Evolutionary conservation across 805 yeast species (phyloP).

Genomic region (Blastobotrys terrestris): DNA sequence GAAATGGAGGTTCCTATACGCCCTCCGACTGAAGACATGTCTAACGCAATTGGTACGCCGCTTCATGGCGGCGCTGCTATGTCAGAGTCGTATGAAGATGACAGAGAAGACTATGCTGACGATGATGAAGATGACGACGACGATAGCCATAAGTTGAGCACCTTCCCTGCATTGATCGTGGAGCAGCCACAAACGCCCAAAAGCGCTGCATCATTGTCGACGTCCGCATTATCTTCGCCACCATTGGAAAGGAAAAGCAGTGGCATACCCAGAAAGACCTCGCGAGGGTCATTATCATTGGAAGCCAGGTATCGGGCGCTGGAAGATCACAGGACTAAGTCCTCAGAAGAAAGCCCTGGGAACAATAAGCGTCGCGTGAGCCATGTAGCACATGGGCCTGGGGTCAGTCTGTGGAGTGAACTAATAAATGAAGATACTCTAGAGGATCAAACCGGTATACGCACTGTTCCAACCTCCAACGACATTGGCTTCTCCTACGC

Average conservation of each 20-base stretch:
- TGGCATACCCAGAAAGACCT: neutral
- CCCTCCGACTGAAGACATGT: conserved; percentile 34
- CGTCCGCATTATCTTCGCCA: neutral
- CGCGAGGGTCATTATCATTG: conserved; percentile 15
- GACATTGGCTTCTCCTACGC: conserved; percentile 23
- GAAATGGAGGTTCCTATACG: conserved; percentile 50
- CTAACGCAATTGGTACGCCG: conserved; percentile 42
- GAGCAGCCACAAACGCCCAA: neutral
- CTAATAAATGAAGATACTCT: conserved; percentile 12
- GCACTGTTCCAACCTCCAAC: conserved; percentile 11
- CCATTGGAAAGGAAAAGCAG: neutral
- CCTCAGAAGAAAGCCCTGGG: conserved; percentile 3
- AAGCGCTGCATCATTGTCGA: neutral
- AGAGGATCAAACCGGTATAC: conserved; percentile 3
- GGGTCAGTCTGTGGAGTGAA: conserved; percentile 11
- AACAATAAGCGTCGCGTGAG: neutral
- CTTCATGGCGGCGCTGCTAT: conserved; percentile 7
- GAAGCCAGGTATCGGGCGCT: conserved; percentile 15
- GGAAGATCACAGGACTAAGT: conserved; percentile 2
- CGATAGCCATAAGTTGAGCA: neutral
- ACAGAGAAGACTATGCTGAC: no score
- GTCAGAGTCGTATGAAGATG: conserved; percentile 1
- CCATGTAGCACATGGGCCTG: conserved; percentile 8
- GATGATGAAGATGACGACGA: neutral
- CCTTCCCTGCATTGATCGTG: neutral